Percentiles rank a stretch among this genome's conserved stretches.
Evolutionary conservation across 2,329 filamentous ascomycete genomes (phyloP).

Genomic region (Geoglossum cookeanum): DNA sequence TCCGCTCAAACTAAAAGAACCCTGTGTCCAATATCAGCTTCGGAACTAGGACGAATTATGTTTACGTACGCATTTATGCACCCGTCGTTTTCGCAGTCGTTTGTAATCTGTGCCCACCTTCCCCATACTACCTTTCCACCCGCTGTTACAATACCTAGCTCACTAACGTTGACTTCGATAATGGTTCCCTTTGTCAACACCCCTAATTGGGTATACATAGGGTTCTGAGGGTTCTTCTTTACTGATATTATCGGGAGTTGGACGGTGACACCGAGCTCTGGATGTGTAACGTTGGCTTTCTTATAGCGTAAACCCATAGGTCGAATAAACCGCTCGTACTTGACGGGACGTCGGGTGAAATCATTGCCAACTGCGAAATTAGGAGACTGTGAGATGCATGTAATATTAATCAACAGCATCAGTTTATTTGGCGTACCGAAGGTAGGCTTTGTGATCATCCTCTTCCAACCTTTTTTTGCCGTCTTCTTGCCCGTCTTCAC

Average conservation of each 20-base stretch:
- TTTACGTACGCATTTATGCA: constrained; percentile 34
- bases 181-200: constrained; percentile 72
- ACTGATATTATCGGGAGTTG: constrained; percentile 63
- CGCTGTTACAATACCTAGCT: constrained; percentile 78
- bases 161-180: constrained; percentile 83
- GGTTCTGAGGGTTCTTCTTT: constrained; percentile 76
- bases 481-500: constrained; percentile 93
- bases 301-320: constrained; percentile 66
- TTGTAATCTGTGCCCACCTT: constrained; percentile 53
- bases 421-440: constrained; percentile 29
- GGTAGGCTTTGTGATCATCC: constrained; percentile 61
- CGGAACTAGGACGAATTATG: background rate
- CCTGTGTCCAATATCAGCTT: background rate
- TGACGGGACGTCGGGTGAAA: constrained; percentile 77
- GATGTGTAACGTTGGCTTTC: constrained; percentile 56
- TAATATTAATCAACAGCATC: background rate
- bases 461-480: constrained; percentile 62
- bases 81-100: constrained; percentile 40
- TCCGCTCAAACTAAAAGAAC: background rate
- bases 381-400: too few species aligned
- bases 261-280: constrained; percentile 69
- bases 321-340: constrained; percentile 52
- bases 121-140: constrained; percentile 91
- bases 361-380: constrained; percentile 48
- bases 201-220: constrained; percentile 80